Evolutionary conservation across 208 protist genomes (phyloP).

Genomic region (Crithidia expoeki): DNA sequence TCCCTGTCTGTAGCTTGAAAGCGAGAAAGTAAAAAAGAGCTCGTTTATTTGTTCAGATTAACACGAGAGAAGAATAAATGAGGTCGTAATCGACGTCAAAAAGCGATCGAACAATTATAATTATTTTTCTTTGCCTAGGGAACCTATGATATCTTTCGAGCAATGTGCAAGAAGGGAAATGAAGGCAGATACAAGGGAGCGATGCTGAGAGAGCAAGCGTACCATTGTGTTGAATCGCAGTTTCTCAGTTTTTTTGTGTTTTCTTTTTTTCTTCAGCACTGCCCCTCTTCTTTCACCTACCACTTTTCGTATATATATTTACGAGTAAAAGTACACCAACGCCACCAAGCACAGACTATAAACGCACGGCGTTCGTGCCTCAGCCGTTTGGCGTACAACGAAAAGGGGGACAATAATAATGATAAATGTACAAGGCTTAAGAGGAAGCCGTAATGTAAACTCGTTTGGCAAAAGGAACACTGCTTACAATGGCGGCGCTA

Average conservation of each 20-base stretch:
- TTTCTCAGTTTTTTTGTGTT: not conserved
- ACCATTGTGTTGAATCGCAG: not conserved
- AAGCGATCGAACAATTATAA: no score
- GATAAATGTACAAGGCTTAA: conserved; percentile 1
- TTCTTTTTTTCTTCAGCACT: conserved; percentile 5
- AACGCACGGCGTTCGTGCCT: not conserved
- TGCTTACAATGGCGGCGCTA: not conserved
- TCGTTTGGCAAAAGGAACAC: not conserved
- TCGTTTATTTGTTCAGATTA: no score
- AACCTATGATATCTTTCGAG: no score
- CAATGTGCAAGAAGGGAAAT: not conserved
- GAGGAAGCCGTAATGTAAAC: not conserved
- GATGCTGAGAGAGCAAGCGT: not conserved
- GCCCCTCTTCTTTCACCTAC: no score
- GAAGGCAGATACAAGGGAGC: not conserved
- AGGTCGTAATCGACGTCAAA: not conserved
- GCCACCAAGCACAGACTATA: not conserved
- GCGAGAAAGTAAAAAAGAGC: not conserved
- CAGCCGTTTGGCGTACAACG: not conserved
- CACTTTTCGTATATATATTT: no score
- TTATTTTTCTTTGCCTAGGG: not conserved
- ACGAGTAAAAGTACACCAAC: no score
- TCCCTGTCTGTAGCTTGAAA: no score
- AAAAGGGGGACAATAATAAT: not conserved
- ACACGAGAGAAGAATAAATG: not conserved